Conservation (phyloP, 2,329 filamentous ascomycete genomes). For the Ustulina deusta region DNA sequence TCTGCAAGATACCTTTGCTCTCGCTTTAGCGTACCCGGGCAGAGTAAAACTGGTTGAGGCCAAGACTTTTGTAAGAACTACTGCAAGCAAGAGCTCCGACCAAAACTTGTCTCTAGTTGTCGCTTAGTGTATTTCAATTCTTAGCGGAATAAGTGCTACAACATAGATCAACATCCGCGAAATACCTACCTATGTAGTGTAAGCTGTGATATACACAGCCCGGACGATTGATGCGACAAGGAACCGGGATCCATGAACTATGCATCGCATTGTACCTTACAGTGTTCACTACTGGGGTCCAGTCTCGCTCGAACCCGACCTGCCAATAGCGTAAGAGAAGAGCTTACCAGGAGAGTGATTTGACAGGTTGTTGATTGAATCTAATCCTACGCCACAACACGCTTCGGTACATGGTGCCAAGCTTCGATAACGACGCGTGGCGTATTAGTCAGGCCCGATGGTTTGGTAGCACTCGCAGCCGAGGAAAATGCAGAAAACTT, state of each 20-base stretch:
- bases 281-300: neutral
- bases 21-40: neutral
- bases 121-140: conserved; percentile 6
- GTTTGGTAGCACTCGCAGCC: neutral
- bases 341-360: neutral
- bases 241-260: neutral
- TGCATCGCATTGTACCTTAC: neutral
- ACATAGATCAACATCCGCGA: neutral
- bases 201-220: neutral
- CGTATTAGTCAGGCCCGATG: conserved; percentile 1
- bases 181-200: neutral
- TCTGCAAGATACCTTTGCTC: neutral
- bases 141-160: neutral
- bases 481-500: neutral
- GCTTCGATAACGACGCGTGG: neutral
- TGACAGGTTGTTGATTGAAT: neutral
- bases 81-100: neutral
- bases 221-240: neutral
- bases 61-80: neutral
- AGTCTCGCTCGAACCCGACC: neutral
- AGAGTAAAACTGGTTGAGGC: neutral
- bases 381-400: neutral
- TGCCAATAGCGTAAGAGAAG: neutral
- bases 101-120: neutral
- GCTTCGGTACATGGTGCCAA: conserved; percentile 1